A percentile compares a stretch with the other conserved stretches of the same genome.
Evolutionary conservation across 208 protist species (phyloP).

Genomic region (Tritrichomonas foetus): DNA sequence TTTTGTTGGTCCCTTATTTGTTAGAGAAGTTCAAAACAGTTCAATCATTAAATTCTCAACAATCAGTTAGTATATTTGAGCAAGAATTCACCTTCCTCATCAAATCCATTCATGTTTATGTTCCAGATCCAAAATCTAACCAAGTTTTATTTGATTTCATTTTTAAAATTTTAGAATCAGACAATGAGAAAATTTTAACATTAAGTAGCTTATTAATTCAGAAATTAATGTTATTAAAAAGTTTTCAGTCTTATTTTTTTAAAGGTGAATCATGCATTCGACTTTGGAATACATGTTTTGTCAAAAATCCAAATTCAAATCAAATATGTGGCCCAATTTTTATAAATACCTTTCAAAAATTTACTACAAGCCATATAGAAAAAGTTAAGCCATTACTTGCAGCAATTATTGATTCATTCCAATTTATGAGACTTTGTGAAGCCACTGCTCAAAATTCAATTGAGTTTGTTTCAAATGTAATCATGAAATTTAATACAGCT

Average conservation of each 20-base stretch:
- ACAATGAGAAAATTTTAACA: background rate
- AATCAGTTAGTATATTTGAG: too few relatives aligned
- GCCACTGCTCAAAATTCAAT: background rate
- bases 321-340: background rate
- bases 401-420: background rate
- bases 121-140: background rate
- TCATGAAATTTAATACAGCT: background rate
- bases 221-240: background rate
- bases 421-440: background rate
- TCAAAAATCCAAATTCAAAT: background rate
- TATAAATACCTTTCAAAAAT: background rate
- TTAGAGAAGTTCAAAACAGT: background rate
- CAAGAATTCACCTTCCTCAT: background rate
- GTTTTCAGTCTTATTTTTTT: background rate
- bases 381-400: background rate
- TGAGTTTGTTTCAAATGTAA: background rate
- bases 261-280: background rate
- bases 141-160: background rate
- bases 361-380: background rate
- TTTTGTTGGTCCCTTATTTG: background rate
- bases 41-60: too few relatives aligned
- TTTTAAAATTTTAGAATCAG: background rate
- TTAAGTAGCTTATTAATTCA: background rate
- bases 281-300: background rate
- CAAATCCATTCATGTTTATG: background rate